These are phyloP conservation scores for Cyberlindnera xylosilytica DNA, from an alignment of 805 yeast genomes.

Conservation along the genomic window DNA sequence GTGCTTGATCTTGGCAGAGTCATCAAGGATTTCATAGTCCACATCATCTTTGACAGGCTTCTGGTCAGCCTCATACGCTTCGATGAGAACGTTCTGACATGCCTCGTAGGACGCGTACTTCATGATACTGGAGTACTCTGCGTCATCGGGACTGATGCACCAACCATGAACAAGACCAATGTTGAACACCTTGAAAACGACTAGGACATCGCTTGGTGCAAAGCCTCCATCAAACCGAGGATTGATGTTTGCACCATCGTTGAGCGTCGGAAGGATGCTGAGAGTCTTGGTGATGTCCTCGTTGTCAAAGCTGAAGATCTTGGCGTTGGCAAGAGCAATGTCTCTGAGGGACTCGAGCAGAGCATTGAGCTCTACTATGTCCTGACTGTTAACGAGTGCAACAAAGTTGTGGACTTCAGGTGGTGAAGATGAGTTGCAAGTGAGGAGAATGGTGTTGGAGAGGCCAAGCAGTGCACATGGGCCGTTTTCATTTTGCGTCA, in stretches of 20 bases:
- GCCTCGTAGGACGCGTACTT: conserved; percentile 51
- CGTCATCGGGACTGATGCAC: conserved; percentile 49
- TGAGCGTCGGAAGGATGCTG: conserved; percentile 57
- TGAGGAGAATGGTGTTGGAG: conserved; percentile 62
- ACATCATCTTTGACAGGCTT: conserved; percentile 22
- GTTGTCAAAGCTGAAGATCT: conserved; percentile 24
- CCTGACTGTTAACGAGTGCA: conserved; percentile 30
- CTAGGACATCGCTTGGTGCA: conserved; percentile 47
- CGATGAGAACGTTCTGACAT: conserved; percentile 55
- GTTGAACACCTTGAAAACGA: conserved; percentile 56
- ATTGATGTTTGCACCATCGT: conserved; percentile 69
- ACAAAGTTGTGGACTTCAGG: conserved; percentile 28
- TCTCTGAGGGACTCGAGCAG: conserved; percentile 52
- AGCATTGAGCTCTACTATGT: conserved; percentile 34
- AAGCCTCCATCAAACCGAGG: conserved; percentile 68
- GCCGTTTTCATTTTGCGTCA: conserved; percentile 79
- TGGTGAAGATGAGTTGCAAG: conserved; percentile 32
- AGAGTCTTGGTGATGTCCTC: conserved; percentile 39
- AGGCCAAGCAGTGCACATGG: conserved; percentile 87
- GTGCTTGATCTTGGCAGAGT: conserved; percentile 35
- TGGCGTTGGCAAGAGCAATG: conserved; percentile 33
- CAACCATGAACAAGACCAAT: conserved; percentile 80
- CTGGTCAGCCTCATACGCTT: conserved; percentile 37
- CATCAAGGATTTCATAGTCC: conserved; percentile 31
- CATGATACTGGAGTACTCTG: conserved; percentile 34